A percentile compares a stretch with the other conserved stretches of the same genome.
phyloP scores from a whole-genome alignment of 208 protist species.

The Trypanosoma boissoni region DNA sequence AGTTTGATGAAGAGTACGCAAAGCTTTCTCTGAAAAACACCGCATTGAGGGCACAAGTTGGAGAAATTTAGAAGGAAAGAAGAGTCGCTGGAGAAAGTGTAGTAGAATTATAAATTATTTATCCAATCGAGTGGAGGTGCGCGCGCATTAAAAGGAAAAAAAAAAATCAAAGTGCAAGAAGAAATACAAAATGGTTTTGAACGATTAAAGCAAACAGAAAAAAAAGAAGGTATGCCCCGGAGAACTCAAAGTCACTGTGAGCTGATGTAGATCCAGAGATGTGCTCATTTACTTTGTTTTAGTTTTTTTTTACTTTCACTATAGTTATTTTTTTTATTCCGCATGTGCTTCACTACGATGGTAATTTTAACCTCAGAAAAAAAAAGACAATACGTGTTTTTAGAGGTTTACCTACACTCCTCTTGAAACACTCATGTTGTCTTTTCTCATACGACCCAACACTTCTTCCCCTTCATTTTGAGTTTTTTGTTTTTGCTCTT shows the following conservation, averaged over 20 bases:
- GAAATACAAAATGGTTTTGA: conserved; percentile 13
- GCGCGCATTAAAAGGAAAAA: conserved; percentile 7
- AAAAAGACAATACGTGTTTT: too few species aligned
- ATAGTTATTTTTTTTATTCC: too few species aligned
- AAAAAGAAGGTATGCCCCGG: too few species aligned
- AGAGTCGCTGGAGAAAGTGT: neutral
- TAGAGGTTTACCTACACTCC: too few species aligned
- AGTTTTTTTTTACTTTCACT: neutral
- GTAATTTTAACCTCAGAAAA: too few species aligned
- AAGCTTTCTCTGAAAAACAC: conserved; percentile 53
- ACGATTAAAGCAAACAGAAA: too few species aligned
- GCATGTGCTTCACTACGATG: too few species aligned
- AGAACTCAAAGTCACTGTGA: too few species aligned
- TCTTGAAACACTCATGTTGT: too few species aligned
- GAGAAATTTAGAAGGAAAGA: neutral
- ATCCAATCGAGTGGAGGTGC: neutral
- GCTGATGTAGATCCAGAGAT: too few species aligned
- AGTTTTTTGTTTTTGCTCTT: conserved; percentile 7
- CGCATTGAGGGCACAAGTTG: conserved; percentile 32
- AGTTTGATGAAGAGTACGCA: conserved; percentile 54
- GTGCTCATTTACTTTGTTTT: neutral
- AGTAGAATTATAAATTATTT: neutral
- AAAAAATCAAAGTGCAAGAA: neutral
- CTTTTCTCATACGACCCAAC: too few species aligned
- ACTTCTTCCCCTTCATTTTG: too few species aligned